These are phyloP conservation scores for Misopates orontium DNA, from an alignment of 257 asterid species.

Conservation along the genomic window DNA sequence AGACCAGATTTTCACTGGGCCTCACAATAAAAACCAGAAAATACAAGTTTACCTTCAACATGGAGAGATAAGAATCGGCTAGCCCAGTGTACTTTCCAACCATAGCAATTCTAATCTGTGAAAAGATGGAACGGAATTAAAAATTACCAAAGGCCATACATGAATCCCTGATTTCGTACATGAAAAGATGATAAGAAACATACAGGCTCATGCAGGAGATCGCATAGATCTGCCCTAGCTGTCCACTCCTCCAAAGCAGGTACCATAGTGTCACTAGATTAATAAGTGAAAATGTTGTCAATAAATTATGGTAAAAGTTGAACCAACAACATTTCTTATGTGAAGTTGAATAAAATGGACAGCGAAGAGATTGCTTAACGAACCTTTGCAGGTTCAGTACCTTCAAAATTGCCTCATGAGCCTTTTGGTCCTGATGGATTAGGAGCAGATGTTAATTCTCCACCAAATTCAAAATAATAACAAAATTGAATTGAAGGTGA, in stretches of 20 bases:
- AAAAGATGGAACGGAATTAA: conserved; percentile 23
- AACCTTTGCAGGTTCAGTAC: conserved; percentile 71
- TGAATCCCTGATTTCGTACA: conserved; percentile 14
- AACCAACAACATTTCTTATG: conserved; percentile 17
- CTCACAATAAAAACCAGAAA: conserved; percentile 15
- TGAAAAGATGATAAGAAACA: conserved; percentile 34
- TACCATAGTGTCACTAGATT: conserved; percentile 50
- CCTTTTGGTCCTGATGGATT: conserved; percentile 73
- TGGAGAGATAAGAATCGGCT: conserved; percentile 78
- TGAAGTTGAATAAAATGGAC: conserved; percentile 11
- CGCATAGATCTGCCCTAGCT: conserved; percentile 70
- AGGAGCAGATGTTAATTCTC: conserved; percentile 7
- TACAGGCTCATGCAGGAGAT: conserved; percentile 67
- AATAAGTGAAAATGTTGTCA: not conserved
- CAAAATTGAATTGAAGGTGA: conserved; percentile 16
- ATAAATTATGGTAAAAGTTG: conserved; percentile 12
- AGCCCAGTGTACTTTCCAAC: conserved; percentile 87
- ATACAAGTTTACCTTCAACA: conserved; percentile 54
- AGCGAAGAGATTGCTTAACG: conserved; percentile 32
- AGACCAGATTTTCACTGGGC: conserved; percentile 4
- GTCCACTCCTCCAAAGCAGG: conserved; percentile 87
- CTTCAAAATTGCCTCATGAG: conserved; percentile 85
- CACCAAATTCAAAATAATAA: conserved; percentile 12
- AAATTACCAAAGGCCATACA: conserved; percentile 17
- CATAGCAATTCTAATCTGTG: conserved; percentile 77